phyloP scores from a whole-genome alignment of 2,329 filamentous ascomycete genomes.

The Aureobasidium musti region DNA sequence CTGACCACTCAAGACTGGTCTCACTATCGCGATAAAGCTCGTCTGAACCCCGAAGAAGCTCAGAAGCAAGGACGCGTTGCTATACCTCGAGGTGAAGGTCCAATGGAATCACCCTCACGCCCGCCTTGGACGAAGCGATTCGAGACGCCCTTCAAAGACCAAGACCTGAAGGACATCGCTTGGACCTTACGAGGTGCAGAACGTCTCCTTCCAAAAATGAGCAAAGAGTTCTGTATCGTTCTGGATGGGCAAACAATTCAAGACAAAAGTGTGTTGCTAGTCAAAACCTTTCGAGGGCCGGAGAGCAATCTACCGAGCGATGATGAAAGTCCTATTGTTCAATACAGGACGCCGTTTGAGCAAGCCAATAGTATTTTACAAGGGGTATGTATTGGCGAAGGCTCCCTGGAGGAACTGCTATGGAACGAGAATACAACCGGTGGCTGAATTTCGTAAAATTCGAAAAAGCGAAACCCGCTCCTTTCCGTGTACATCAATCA shows the following conservation, averaged over 20 bases:
- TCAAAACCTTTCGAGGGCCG: background rate
- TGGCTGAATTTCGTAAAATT: background rate
- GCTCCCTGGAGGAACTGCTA: background rate
- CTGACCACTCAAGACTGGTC: background rate
- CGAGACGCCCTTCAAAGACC: background rate
- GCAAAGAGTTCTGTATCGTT: background rate
- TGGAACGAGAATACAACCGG: background rate
- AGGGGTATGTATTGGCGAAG: background rate
- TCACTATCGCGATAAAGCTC: background rate
- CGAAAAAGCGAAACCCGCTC: no score
- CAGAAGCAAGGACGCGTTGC: background rate
- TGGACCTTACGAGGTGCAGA: background rate
- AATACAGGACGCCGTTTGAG: background rate
- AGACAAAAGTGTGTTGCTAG: background rate
- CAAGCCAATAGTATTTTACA: background rate
- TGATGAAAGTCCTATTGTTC: background rate
- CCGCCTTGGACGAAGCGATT: background rate
- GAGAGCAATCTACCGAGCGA: background rate
- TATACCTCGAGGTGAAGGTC: background rate
- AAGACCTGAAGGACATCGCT: background rate
- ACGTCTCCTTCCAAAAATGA: background rate
- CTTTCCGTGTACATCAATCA: no score
- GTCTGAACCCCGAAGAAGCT: background rate
- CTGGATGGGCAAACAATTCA: background rate
- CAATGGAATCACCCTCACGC: background rate